Evolutionary conservation across 2,329 filamentous ascomycete genomes (phyloP).

Genomic region (Aspergillus sp.): DNA sequence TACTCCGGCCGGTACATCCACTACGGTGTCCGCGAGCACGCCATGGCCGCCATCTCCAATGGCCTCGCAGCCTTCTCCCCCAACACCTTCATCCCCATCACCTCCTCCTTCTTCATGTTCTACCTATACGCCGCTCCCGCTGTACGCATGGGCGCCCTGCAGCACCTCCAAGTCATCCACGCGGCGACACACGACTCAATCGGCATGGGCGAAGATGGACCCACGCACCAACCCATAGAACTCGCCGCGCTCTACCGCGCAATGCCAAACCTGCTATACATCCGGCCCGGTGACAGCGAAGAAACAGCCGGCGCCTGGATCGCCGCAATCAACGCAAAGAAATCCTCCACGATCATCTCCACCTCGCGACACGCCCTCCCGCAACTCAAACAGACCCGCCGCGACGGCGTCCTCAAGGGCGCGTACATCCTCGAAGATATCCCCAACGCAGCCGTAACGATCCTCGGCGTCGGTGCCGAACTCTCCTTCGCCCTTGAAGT

Average conservation of each 20-base stretch:
- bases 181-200: conserved; percentile 66
- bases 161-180: conserved; percentile 61
- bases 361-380: conserved; percentile 48
- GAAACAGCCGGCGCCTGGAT: conserved; percentile 55
- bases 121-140: conserved; percentile 62
- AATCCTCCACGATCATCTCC: conserved; percentile 50
- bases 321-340: conserved; percentile 44
- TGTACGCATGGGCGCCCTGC: conserved; percentile 64
- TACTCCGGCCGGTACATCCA: conserved; percentile 58
- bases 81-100: conserved; percentile 62
- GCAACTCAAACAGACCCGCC: conserved; percentile 43
- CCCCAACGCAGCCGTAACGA: conserved; percentile 46
- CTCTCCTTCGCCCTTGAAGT: conserved; percentile 53
- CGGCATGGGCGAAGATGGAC: conserved; percentile 64
- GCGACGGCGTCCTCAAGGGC: conserved; percentile 45
- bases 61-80: conserved; percentile 63
- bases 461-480: conserved; percentile 58
- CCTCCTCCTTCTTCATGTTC: conserved; percentile 67
- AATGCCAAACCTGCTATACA: conserved; percentile 67
- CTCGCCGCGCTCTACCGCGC: conserved; percentile 62
- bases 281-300: conserved; percentile 63
- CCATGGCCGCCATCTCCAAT: conserved; percentile 81
- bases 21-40: conserved; percentile 65
- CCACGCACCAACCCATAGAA: conserved; percentile 66
- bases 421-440: conserved; percentile 49